Conservation (phyloP, 106 monocot genomes). For the Platanthera zijinensis region DNA sequence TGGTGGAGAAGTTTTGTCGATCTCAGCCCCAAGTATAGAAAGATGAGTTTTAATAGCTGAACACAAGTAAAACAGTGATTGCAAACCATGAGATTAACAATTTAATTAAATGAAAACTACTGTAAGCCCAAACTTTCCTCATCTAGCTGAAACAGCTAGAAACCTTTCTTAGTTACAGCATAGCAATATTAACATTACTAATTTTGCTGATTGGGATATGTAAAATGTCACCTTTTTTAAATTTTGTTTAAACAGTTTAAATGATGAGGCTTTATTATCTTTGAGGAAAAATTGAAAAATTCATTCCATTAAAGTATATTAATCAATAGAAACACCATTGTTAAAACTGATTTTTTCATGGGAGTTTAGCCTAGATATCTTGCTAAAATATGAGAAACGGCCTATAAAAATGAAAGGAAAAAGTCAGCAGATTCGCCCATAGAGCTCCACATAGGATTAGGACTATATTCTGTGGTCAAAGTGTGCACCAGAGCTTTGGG, state of each 20-base stretch:
- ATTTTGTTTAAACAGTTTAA: background rate
- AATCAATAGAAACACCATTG: background rate
- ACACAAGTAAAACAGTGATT: conserved; percentile 8
- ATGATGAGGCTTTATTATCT: background rate
- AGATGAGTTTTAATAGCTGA: conserved; percentile 36
- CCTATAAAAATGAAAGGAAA: too few species aligned
- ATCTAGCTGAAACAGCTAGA: background rate
- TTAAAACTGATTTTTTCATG: too few species aligned
- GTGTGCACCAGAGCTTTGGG: too few species aligned
- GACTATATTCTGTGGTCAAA: too few species aligned
- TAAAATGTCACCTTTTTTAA: background rate
- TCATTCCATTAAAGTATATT: background rate
- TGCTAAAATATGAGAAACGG: too few species aligned
- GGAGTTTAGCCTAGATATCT: too few species aligned
- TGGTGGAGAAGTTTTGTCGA: conserved; percentile 43
- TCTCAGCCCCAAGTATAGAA: conserved; percentile 52
- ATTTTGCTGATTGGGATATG: background rate
- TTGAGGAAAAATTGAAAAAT: background rate
- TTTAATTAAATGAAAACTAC: background rate
- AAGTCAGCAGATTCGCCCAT: too few species aligned
- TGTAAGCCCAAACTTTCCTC: background rate
- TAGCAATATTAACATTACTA: background rate
- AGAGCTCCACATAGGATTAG: too few species aligned
- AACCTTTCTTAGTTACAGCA: background rate
- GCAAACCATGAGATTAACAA: background rate